Conservation (phyloP, 1,139 yeast genomes). For the Chernovozyma sophiae-reginae region DNA sequence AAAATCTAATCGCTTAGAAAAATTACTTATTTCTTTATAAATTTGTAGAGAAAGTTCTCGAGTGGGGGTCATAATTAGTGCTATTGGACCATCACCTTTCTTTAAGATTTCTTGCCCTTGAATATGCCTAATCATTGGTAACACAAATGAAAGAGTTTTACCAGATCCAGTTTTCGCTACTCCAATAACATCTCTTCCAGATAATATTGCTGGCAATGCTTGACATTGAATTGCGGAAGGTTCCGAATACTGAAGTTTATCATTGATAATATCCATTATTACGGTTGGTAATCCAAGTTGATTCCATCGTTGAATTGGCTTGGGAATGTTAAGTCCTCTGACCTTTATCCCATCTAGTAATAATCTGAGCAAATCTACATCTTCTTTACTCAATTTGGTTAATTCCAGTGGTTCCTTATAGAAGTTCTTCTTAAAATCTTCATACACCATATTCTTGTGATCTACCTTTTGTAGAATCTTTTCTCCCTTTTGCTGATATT, state of each 20-base stretch:
- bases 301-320: constrained; percentile 74
- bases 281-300: constrained; percentile 73
- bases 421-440: constrained; percentile 58
- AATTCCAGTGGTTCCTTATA: constrained; percentile 64
- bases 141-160: constrained; percentile 80
- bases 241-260: constrained; percentile 45
- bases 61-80: constrained; percentile 83
- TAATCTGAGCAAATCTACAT: constrained; percentile 51
- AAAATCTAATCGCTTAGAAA: constrained; percentile 46
- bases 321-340: constrained; percentile 54
- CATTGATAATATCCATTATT: constrained; percentile 48
- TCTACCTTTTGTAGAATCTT: constrained; percentile 35
- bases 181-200: constrained; percentile 87
- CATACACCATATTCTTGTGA: constrained; percentile 45
- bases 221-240: constrained; percentile 94
- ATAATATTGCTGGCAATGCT: constrained; percentile 86
- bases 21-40: constrained; percentile 58
- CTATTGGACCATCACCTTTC: constrained; percentile 68
- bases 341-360: constrained; percentile 62
- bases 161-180: constrained; percentile 98
- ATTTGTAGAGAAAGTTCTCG: constrained; percentile 90
- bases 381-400: constrained; percentile 40
- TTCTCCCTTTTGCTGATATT: constrained; percentile 28
- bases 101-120: constrained; percentile 57
- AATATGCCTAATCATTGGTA: constrained; percentile 83